These are phyloP conservation scores for Podospora appendiculata DNA, from an alignment of 495 filamentous ascomycete species.

Conservation along the genomic window DNA sequence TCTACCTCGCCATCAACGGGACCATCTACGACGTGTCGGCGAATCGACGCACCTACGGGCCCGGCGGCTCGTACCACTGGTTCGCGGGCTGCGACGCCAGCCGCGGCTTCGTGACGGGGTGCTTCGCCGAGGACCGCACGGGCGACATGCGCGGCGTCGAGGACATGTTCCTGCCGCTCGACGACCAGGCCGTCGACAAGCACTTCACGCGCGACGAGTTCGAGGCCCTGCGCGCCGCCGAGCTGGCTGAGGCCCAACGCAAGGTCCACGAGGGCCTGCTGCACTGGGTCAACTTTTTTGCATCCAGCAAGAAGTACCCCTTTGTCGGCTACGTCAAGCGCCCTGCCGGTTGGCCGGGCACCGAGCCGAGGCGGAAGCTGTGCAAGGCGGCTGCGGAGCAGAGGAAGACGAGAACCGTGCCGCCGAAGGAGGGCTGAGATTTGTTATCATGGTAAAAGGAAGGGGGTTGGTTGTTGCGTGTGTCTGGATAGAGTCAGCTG, in stretches of 20 bases:
- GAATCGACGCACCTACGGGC: conserved; percentile 72
- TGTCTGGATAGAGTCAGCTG: too few relatives aligned
- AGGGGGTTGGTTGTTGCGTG: too few relatives aligned
- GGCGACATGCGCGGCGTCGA: conserved; percentile 80
- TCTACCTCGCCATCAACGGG: conserved; percentile 91
- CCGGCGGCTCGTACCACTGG: conserved; percentile 79
- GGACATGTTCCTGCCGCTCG: conserved; percentile 76
- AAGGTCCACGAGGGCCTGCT: conserved; percentile 50
- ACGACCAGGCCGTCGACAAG: conserved; percentile 49
- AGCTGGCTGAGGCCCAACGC: conserved; percentile 42
- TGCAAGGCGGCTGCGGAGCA: conserved; percentile 38
- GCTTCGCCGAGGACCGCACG: conserved; percentile 79
- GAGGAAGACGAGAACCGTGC: conserved; percentile 32
- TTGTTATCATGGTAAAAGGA: too few relatives aligned
- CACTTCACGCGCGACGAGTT: conserved; percentile 45
- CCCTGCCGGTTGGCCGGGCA: conserved; percentile 38
- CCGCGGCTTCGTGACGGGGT: conserved; percentile 92
- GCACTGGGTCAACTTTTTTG: conserved; percentile 73
- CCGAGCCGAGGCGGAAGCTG: conserved; percentile 31
- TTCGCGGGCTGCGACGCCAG: conserved; percentile 85
- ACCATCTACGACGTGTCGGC: conserved; percentile 88
- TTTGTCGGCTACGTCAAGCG: conserved; percentile 58
- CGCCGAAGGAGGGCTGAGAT: conserved; percentile 9
- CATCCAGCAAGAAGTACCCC: conserved; percentile 64
- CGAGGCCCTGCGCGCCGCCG: conserved; percentile 44